Percentiles rank a stretch among this genome's conserved stretches.
Evolutionary conservation across 805 yeast genomes (phyloP).

Genomic region (Kluyveromyces dobzhanskii): DNA sequence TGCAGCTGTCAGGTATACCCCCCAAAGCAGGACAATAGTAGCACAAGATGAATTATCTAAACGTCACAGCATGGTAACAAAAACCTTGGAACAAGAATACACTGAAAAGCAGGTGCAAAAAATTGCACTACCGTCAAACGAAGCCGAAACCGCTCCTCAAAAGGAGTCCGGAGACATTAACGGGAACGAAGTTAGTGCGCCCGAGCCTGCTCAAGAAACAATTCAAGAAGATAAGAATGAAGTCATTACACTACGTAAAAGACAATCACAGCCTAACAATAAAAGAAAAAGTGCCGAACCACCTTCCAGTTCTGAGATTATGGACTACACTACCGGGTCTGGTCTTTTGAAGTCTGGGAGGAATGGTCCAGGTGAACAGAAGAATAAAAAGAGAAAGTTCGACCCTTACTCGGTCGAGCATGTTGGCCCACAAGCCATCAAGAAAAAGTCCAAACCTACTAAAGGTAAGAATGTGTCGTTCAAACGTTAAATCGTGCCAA

Average conservation of each 20-base stretch:
- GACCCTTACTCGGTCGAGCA: conserved; percentile 50
- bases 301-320: conserved; percentile 17
- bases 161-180: conserved; percentile 4
- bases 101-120: neutral
- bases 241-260: conserved; percentile 33
- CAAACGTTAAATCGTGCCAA: conserved; percentile 13
- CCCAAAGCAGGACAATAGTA: neutral
- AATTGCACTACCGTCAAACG: neutral
- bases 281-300: conserved; percentile 2
- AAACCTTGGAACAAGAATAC: conserved; percentile 2
- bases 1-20: neutral
- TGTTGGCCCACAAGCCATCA: conserved; percentile 48
- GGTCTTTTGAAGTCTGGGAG: conserved; percentile 30
- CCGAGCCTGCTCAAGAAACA: neutral
- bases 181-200: conserved; percentile 4
- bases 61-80: neutral
- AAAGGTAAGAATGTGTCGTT: conserved; percentile 25
- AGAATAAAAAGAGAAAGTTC: conserved; percentile 36
- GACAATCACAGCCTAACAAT: conserved; percentile 4
- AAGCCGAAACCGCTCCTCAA: neutral
- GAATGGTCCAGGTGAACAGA: conserved; percentile 7
- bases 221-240: conserved; percentile 28
- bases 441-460: conserved; percentile 28
- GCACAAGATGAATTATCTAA: neutral
- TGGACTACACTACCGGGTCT: conserved; percentile 40